phyloP scores from a whole-genome alignment of 2,329 filamentous ascomycete species.

The Shiraia sp. region DNA sequence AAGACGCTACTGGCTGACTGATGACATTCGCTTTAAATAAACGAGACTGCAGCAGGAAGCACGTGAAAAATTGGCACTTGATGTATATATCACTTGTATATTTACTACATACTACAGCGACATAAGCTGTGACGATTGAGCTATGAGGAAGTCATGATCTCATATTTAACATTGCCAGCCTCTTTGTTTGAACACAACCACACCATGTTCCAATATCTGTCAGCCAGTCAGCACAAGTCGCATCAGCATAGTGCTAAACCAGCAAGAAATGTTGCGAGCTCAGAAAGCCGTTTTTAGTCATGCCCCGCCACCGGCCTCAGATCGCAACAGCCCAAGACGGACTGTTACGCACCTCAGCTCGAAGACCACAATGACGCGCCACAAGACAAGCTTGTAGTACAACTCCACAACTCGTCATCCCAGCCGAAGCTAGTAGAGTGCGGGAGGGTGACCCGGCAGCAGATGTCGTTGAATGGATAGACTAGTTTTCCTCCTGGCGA shows the following conservation, averaged over 20 bases:
- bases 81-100: too few species aligned
- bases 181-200: neutral
- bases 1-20: constrained; percentile 1
- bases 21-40: neutral
- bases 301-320: constrained; percentile 63
- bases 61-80: neutral
- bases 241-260: constrained; percentile 3
- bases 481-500: constrained; percentile 63
- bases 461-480: constrained; percentile 67
- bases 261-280: constrained; percentile 38
- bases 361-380: constrained; percentile 62
- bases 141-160: too few species aligned
- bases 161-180: too few species aligned
- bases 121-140: too few species aligned
- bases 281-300: constrained; percentile 74
- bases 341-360: constrained; percentile 38
- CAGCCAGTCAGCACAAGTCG: constrained; percentile 3
- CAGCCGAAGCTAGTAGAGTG: constrained; percentile 63
- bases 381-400: constrained; percentile 48
- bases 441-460: constrained; percentile 72
- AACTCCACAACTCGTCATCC: constrained; percentile 80
- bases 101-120: too few species aligned
- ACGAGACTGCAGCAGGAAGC: neutral
- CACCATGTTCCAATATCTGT: neutral
- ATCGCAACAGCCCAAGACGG: constrained; percentile 51